These are phyloP conservation scores for Astragalus glycyphyllos DNA, from an alignment of 306 rosid species.

Conservation along the genomic window DNA sequence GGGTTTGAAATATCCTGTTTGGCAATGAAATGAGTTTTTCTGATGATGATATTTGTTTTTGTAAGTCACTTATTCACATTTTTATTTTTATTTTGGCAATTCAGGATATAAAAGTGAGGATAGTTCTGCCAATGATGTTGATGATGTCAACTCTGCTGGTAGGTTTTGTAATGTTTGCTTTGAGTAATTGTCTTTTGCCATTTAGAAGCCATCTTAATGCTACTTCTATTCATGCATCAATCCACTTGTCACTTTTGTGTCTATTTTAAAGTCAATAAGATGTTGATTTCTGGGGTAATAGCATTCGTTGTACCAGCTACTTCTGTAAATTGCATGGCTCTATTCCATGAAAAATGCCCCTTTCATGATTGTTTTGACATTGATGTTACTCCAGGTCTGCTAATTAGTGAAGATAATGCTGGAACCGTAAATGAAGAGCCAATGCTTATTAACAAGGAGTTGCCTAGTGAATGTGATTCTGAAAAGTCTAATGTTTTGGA, in stretches of 20 bases:
- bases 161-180: constrained; percentile 35
- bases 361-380: constrained; percentile 38
- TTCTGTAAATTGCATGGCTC: background rate
- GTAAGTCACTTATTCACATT: background rate
- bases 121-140: constrained; percentile 65
- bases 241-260: background rate
- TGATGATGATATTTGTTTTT: background rate
- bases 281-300: background rate
- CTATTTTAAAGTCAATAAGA: background rate
- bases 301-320: background rate
- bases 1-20: constrained; percentile 18
- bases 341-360: constrained; percentile 19
- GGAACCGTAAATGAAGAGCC: constrained; percentile 49
- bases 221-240: background rate
- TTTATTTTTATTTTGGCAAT: constrained; percentile 14
- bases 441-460: constrained; percentile 32
- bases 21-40: background rate
- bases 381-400: constrained; percentile 51
- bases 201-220: background rate
- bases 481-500: constrained; percentile 42
- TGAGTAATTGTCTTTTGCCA: constrained; percentile 30
- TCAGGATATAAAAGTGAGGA: constrained; percentile 81
- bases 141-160: constrained; percentile 66
- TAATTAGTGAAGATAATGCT: constrained; percentile 60
- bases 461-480: constrained; percentile 46